These are phyloP conservation scores for Cardamine resedifolia DNA, from an alignment of 345 rosid species.

Conservation along the genomic window DNA sequence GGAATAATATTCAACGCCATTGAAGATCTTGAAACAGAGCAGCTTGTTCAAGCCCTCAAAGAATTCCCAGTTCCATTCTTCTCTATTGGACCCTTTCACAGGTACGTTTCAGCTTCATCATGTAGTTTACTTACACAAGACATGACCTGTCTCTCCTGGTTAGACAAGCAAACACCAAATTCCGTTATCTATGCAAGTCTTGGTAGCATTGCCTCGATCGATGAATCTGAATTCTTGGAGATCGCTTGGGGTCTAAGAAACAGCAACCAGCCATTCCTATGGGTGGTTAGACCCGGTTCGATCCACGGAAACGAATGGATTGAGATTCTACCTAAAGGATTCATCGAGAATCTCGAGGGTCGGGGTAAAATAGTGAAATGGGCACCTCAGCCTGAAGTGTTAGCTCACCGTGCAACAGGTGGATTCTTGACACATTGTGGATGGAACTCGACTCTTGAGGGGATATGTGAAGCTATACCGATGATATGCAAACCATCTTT, in stretches of 20 bases:
- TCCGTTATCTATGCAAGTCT: conserved; percentile 64
- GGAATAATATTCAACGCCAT: conserved; percentile 55
- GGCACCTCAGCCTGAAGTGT: conserved; percentile 40
- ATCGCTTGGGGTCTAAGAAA: conserved; percentile 63
- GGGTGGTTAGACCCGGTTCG: conserved; percentile 64
- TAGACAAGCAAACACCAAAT: conserved; percentile 46
- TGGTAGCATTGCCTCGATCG: conserved; percentile 51
- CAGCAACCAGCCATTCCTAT: conserved; percentile 57
- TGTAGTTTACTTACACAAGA: conserved; percentile 51
- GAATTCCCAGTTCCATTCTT: conserved; percentile 45
- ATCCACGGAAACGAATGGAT: conserved; percentile 40
- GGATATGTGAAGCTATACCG: conserved; percentile 38
- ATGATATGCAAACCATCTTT: conserved; percentile 41
- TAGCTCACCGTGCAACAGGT: conserved; percentile 34
- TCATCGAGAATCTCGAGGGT: conserved; percentile 19
- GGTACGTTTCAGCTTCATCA: conserved; percentile 39
- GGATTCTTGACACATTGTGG: conserved; percentile 44
- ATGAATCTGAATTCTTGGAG: conserved; percentile 47
- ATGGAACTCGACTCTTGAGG: conserved; percentile 39
- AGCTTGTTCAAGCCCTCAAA: conserved; percentile 18
- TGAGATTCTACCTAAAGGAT: conserved; percentile 37
- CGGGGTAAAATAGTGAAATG: conserved; percentile 35
- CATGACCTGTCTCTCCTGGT: conserved; percentile 58
- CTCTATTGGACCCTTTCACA: conserved; percentile 53
- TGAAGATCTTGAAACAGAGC: conserved; percentile 49